Conservation (phyloP, 2,329 filamentous ascomycete genomes). For the Atkinsonella hypoxylon region DNA sequence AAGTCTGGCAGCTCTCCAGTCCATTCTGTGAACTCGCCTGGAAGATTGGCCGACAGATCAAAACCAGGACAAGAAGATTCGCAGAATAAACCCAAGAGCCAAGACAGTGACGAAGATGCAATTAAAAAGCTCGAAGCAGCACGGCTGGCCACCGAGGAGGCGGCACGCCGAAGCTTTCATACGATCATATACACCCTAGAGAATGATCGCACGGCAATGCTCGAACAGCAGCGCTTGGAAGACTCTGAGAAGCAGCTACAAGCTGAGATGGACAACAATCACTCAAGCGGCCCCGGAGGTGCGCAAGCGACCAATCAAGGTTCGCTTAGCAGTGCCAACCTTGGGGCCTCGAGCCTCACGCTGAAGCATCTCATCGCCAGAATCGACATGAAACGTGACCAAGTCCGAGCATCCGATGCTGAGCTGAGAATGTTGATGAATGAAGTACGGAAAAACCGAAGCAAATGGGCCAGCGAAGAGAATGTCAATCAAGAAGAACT, state of each 20-base stretch:
- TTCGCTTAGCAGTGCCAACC: constrained; percentile 82
- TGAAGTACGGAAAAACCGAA: constrained; percentile 93
- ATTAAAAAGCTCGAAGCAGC: constrained; percentile 88
- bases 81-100: constrained; percentile 51
- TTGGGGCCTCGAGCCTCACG: constrained; percentile 90
- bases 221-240: constrained; percentile 93
- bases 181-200: constrained; percentile 92
- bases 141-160: constrained; percentile 80
- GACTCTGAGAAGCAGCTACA: constrained; percentile 94
- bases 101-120: constrained; percentile 54
- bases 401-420: constrained; percentile 84
- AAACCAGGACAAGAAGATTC: constrained; percentile 33
- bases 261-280: constrained; percentile 71
- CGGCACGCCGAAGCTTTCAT: constrained; percentile 81
- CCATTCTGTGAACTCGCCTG: constrained; percentile 49
- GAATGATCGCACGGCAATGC: constrained; percentile 89
- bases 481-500: constrained; percentile 95
- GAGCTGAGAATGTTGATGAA: constrained; percentile 89
- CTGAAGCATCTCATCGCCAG: constrained; percentile 93
- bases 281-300: constrained; percentile 33
- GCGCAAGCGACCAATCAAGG: constrained; percentile 59
- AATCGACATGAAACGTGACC: constrained; percentile 84
- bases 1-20: constrained; percentile 58
- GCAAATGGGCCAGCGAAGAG: constrained; percentile 98
- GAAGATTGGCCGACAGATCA: constrained; percentile 42